Evolutionary conservation across 352 stramenopile genomes (phyloP).

Genomic region (Phytophthora hybrid): DNA sequence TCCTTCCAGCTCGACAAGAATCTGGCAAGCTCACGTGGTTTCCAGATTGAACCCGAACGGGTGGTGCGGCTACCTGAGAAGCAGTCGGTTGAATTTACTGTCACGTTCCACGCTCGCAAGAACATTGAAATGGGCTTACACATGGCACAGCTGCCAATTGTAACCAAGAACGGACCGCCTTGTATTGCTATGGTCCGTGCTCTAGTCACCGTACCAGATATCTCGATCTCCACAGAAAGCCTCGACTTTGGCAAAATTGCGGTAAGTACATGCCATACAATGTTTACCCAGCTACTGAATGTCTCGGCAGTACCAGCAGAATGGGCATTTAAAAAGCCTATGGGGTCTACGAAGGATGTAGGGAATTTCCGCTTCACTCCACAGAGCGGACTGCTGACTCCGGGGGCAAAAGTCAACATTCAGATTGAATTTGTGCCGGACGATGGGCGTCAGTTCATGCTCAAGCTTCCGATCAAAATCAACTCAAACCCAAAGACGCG

Average conservation of each 20-base stretch:
- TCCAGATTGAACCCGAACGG: slow-evolving; percentile 94
- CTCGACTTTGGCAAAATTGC: slow-evolving; percentile 93
- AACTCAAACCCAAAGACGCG: slow-evolving; percentile 80
- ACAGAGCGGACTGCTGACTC: slow-evolving; percentile 72
- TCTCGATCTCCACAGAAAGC: slow-evolving; percentile 81
- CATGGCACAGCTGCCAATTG: slow-evolving; percentile 85
- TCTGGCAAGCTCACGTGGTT: slow-evolving; percentile 83
- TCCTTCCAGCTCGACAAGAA: slow-evolving; percentile 95
- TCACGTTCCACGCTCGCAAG: slow-evolving; percentile 93
- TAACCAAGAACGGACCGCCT: slow-evolving; percentile 92
- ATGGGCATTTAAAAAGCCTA: slow-evolving; percentile 93
- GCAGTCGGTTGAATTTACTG: slow-evolving; percentile 88
- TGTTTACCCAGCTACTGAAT: slow-evolving; percentile 95
- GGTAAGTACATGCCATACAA: slow-evolving; percentile 88
- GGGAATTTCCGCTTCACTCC: slow-evolving; percentile 85
- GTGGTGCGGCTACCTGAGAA: slow-evolving; percentile 94
- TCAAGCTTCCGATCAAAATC: slow-evolving; percentile 92
- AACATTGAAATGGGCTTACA: slow-evolving; percentile 82
- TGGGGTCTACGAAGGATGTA: slow-evolving; percentile 84
- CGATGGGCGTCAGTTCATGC: slow-evolving; percentile 74
- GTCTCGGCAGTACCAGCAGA: slow-evolving; percentile 86
- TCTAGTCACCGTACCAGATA: slow-evolving; percentile 92
- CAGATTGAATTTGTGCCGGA: slow-evolving; percentile 92
- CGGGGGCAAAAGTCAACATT: slow-evolving; percentile 86
- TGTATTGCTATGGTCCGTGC: slow-evolving; percentile 88